phyloP scores from a whole-genome alignment of 352 stramenopile species.

The Phytophthora idaei region DNA sequence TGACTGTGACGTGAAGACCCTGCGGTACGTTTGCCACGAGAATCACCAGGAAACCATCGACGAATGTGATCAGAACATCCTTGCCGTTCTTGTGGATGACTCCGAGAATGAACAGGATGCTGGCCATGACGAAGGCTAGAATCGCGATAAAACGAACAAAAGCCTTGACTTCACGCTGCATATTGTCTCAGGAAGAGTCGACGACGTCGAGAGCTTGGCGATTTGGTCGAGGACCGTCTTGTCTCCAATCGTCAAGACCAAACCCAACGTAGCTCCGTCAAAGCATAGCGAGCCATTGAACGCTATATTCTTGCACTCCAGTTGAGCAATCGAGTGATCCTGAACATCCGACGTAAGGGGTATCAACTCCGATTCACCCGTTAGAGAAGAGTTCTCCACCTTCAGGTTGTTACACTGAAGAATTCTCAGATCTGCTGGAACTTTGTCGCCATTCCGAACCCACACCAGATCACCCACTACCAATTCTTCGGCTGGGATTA shows the following conservation, averaged over 20 bases:
- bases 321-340: conserved; percentile 28
- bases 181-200: conserved; percentile 37
- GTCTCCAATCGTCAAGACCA: conserved; percentile 53
- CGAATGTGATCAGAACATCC: conserved; percentile 47
- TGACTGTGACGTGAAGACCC: conserved; percentile 92
- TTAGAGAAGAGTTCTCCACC: conserved; percentile 73
- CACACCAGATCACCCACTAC: conserved; percentile 59
- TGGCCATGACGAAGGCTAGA: conserved; percentile 40
- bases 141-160: conserved; percentile 57
- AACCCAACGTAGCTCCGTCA: conserved; percentile 45
- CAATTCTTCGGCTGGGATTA: conserved; percentile 52
- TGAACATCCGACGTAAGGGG: conserved; percentile 32
- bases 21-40: conserved; percentile 79
- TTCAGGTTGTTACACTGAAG: conserved; percentile 56
- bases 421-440: conserved; percentile 57
- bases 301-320: conserved; percentile 55
- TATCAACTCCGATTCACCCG: conserved; percentile 59
- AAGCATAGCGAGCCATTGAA: conserved; percentile 60
- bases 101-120: conserved; percentile 39
- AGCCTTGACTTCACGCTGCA: conserved; percentile 51
- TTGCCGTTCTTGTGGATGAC: conserved; percentile 42
- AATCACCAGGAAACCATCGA: conserved; percentile 57
- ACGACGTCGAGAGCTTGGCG: conserved; percentile 49
- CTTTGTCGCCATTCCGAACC: conserved; percentile 56
- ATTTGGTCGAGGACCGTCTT: conserved; percentile 62